These are phyloP conservation scores for Rhizopus delemar DNA, from an alignment of 371 early-diverging fungal genomes.

Conservation along the genomic window DNA sequence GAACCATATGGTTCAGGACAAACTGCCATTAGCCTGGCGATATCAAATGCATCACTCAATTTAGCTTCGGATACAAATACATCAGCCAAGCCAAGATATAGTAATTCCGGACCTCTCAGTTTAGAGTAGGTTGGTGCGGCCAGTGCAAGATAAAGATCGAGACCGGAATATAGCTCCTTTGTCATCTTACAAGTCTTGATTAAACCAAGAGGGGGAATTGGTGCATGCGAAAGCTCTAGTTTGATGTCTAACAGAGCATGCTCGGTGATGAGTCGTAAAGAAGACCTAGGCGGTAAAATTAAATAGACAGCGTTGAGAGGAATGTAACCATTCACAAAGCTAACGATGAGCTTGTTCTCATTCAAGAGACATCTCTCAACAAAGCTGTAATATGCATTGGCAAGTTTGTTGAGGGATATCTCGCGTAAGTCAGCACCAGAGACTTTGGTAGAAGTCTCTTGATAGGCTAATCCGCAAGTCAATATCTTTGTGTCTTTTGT, in stretches of 20 bases:
- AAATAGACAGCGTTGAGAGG: slow-evolving; percentile 45
- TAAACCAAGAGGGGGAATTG: slow-evolving; percentile 34
- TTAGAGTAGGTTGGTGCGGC: slow-evolving; percentile 38
- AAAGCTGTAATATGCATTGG: slow-evolving; percentile 16
- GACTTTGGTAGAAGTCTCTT: slow-evolving; percentile 26
- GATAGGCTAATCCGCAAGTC: slow-evolving; percentile 36
- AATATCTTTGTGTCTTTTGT: slow-evolving; percentile 29
- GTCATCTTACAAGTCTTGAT: slow-evolving; percentile 17
- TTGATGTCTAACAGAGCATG: slow-evolving; percentile 38
- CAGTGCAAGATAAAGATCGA: slow-evolving; percentile 51
- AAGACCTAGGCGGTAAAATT: slow-evolving; percentile 32
- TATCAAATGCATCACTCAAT: slow-evolving; percentile 40
- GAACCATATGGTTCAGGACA: slow-evolving; percentile 55
- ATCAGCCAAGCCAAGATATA: slow-evolving; percentile 53
- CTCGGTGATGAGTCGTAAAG: slow-evolving; percentile 53
- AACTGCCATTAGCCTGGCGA: slow-evolving; percentile 35
- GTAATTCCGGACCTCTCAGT: slow-evolving; percentile 56
- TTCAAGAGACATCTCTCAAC: slow-evolving; percentile 1
- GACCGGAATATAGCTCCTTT: slow-evolving; percentile 13
- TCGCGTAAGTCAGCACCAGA: slow-evolving; percentile 16
- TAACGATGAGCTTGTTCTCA: slow-evolving; percentile 34
- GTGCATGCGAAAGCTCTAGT: slow-evolving; percentile 32
- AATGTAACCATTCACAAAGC: slow-evolving; percentile 47
- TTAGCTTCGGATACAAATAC: slow-evolving; percentile 56
- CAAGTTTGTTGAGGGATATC: slow-evolving; percentile 21